phyloP scores from a whole-genome alignment of 2,329 filamentous ascomycete species.

The Chaetomiaceae sp. region DNA sequence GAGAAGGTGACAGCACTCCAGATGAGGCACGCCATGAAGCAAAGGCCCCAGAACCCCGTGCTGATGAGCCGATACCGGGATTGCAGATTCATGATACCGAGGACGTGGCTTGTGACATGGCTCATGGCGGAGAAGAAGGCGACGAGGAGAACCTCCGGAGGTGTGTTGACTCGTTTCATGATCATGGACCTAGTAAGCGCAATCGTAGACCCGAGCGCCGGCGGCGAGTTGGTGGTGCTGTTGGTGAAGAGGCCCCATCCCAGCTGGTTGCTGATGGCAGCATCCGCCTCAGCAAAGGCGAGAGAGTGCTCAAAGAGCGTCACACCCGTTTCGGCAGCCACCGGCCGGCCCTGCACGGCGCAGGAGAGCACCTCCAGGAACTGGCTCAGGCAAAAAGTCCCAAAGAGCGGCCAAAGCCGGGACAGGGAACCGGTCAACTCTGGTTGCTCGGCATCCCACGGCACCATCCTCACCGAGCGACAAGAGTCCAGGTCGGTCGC shows the following conservation, averaged over 20 bases:
- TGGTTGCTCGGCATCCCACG: conserved; percentile 45
- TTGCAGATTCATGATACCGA: conserved; percentile 78
- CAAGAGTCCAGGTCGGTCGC: conserved; percentile 73
- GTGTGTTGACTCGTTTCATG: conserved; percentile 76
- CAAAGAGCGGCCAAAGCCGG: conserved; percentile 69
- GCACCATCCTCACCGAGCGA: conserved; percentile 67
- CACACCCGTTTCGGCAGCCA: conserved; percentile 87
- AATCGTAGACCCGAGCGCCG: conserved; percentile 37
- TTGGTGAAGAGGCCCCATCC: conserved; percentile 62
- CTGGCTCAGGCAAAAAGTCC: conserved; percentile 68
- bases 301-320: conserved; percentile 94
- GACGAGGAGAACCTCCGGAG: conserved; percentile 82
- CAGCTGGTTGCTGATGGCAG: conserved; percentile 75
- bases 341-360: conserved; percentile 75
- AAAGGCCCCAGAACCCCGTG: conserved; percentile 83
- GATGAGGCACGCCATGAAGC: conserved; percentile 81
- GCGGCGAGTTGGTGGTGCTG: conserved; percentile 41
- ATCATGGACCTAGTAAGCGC: conserved; percentile 62
- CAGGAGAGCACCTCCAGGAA: conserved; percentile 86
- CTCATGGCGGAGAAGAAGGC: conserved; percentile 85
- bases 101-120: conserved; percentile 75
- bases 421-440: conserved; percentile 73
- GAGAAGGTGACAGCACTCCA: conserved; percentile 67
- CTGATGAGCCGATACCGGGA: conserved; percentile 75
- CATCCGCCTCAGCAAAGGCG: conserved; percentile 92